Percentiles rank a stretch among this genome's conserved stretches.
phyloP scores from a whole-genome alignment of 306 rosid genomes.

The Fragaria nilgerrensis region DNA sequence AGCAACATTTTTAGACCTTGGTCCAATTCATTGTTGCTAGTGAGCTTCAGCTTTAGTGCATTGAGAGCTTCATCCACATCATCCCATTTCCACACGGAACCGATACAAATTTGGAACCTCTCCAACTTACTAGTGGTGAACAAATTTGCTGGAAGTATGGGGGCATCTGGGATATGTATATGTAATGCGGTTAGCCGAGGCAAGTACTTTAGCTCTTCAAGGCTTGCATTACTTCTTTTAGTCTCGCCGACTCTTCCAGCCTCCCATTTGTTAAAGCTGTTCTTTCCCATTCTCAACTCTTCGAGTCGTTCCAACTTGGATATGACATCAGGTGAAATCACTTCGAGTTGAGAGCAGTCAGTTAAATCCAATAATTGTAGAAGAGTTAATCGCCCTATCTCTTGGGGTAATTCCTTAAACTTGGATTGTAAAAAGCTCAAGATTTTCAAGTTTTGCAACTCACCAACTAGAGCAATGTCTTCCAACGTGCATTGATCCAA shows the following conservation, averaged over 20 bases:
- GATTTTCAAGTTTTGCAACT: constrained; percentile 36
- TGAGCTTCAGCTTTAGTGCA: constrained; percentile 24
- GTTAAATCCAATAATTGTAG: constrained; percentile 39
- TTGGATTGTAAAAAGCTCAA: constrained; percentile 36
- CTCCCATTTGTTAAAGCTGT: constrained; percentile 31
- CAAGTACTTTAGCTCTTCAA: constrained; percentile 35
- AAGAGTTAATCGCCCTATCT: constrained; percentile 28
- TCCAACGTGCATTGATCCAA: constrained; percentile 26
- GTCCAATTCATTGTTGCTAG: constrained; percentile 22
- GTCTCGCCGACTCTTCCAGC: background rate
- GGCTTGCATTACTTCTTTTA: constrained; percentile 13
- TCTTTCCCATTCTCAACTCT: constrained; percentile 39
- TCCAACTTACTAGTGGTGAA: constrained; percentile 15
- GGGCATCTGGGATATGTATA: constrained; percentile 27
- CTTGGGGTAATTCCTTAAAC: constrained; percentile 25
- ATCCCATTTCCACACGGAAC: constrained; percentile 22
- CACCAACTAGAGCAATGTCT: constrained; percentile 27
- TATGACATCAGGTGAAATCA: constrained; percentile 27
- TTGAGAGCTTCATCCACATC: constrained; percentile 20
- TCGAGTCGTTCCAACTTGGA: constrained; percentile 34
- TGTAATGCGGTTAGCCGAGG: constrained; percentile 27
- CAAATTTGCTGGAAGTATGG: constrained; percentile 19
- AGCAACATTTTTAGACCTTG: constrained; percentile 31
- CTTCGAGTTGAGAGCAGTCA: constrained; percentile 31
- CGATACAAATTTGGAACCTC: constrained; percentile 38